These are phyloP conservation scores for Rossbeevera mucosa DNA, from an alignment of 768 basidiomycete species.

Conservation along the genomic window DNA sequence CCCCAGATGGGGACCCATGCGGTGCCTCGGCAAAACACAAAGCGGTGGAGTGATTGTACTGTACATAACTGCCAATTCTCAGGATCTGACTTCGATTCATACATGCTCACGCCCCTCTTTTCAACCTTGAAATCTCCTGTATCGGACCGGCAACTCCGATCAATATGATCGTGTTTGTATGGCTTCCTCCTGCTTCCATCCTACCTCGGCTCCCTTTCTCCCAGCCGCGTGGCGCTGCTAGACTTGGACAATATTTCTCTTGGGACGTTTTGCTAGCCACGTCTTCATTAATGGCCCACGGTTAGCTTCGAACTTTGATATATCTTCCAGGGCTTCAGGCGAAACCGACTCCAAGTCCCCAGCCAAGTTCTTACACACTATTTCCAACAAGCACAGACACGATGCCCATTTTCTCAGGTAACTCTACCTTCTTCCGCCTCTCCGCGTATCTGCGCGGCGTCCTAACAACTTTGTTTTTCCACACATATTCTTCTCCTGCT, in stretches of 20 bases:
- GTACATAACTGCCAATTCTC: too few species aligned
- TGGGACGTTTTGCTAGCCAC: too few species aligned
- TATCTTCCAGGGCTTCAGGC: not conserved
- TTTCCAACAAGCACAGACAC: not conserved
- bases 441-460: not conserved
- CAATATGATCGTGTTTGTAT: not conserved
- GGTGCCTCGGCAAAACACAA: not conserved
- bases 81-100: not conserved
- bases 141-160: not conserved
- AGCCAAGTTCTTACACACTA: not conserved
- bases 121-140: not conserved
- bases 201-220: not conserved
- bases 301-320: not conserved
- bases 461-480: not conserved
- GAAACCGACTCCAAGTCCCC: not conserved
- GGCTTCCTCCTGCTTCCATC: not conserved
- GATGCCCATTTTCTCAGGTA: not conserved
- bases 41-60: not conserved
- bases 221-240: not conserved
- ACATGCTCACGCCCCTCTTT: not conserved
- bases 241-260: not conserved
- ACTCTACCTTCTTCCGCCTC: not conserved
- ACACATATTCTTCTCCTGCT: not conserved
- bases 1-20: not conserved
- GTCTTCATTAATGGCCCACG: not conserved